Conservation (phyloP, 768 basidiomycete genomes). For the Lentinula edodes region DNA sequence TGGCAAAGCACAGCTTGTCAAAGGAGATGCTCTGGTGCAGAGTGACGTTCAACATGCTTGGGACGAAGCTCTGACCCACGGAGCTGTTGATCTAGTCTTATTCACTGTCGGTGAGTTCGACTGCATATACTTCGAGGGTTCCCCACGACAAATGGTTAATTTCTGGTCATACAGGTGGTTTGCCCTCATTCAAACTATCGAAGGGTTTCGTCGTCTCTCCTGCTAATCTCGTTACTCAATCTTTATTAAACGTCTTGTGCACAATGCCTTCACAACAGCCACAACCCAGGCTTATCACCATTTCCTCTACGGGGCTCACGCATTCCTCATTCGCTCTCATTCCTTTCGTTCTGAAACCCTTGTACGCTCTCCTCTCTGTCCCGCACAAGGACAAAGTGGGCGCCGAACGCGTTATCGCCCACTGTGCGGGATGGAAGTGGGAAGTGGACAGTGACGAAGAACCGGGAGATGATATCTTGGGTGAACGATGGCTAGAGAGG, state of each 20-base stretch:
- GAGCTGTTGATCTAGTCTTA: conserved; percentile 46
- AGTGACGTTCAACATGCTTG: conserved; percentile 50
- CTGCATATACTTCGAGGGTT: neutral
- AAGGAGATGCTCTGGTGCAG: conserved; percentile 55
- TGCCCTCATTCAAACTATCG: conserved; percentile 34
- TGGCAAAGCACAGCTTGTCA: conserved; percentile 48
- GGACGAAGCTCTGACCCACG: conserved; percentile 31
- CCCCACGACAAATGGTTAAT: too few relatives aligned
- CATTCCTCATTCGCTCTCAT: conserved; percentile 35
- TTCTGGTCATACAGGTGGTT: conserved; percentile 31
- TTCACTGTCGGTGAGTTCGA: conserved; percentile 54
- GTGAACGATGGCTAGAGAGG: conserved; percentile 34
- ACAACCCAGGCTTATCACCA: conserved; percentile 44
- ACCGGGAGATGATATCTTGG: conserved; percentile 36
- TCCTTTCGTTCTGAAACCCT: conserved; percentile 39
- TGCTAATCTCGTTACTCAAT: conserved; percentile 53
- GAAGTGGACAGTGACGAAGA: conserved; percentile 30
- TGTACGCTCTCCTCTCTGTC: conserved; percentile 41
- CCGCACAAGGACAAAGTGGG: conserved; percentile 63
- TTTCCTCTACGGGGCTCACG: conserved; percentile 51
- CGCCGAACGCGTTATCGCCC: conserved; percentile 42
- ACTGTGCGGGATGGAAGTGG: conserved; percentile 51
- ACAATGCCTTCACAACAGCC: conserved; percentile 39
- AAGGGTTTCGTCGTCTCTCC: conserved; percentile 48
- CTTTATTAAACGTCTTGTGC: conserved; percentile 49